Evolutionary conservation across 2,329 filamentous ascomycete species (phyloP).

Genomic region (Hortaea sp.): DNA sequence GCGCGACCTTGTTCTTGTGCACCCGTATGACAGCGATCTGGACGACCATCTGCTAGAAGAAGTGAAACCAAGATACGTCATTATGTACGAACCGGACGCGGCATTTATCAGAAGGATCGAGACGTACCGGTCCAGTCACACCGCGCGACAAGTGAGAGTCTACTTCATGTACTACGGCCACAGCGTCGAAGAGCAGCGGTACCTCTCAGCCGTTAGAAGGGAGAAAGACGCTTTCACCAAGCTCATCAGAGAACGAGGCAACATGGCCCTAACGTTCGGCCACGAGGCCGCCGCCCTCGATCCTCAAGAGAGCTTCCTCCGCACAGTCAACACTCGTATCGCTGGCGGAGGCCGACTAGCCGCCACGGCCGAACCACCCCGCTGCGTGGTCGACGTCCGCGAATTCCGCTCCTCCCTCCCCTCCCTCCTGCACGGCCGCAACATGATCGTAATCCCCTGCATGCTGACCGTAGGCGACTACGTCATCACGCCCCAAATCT

Average conservation of each 20-base stretch:
- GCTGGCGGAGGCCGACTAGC: conserved; percentile 78
- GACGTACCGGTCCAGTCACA: conserved; percentile 91
- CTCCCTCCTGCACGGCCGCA: conserved; percentile 79
- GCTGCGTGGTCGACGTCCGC: conserved; percentile 88
- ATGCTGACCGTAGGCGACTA: conserved; percentile 97
- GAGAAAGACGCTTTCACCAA: conserved; percentile 96
- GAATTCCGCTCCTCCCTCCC: conserved; percentile 92
- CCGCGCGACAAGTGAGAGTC: conserved; percentile 75
- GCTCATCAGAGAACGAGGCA: conserved; percentile 81
- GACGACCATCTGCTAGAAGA: conserved; percentile 97
- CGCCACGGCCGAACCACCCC: conserved; percentile 77
- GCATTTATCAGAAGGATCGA: conserved; percentile 91
- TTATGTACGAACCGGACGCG: conserved; percentile 97
- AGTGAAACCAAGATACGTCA: conserved; percentile 81
- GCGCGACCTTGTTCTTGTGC: conserved; percentile 76
- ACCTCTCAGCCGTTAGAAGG: conserved; percentile 76
- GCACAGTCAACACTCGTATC: conserved; percentile 93
- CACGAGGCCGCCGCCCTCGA: conserved; percentile 62
- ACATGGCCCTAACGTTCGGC: conserved; percentile 82
- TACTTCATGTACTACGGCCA: conserved; percentile 96
- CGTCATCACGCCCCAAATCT: conserved; percentile 80
- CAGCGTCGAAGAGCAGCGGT: conserved; percentile 91
- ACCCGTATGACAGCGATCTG: conserved; percentile 90
- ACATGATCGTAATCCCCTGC: conserved; percentile 81
- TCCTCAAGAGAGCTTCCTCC: conserved; percentile 81